Percentiles rank a stretch among this genome's conserved stretches.
Evolutionary conservation across 352 stramenopile species (phyloP).

Genomic region (Globisporangium barbulae): DNA sequence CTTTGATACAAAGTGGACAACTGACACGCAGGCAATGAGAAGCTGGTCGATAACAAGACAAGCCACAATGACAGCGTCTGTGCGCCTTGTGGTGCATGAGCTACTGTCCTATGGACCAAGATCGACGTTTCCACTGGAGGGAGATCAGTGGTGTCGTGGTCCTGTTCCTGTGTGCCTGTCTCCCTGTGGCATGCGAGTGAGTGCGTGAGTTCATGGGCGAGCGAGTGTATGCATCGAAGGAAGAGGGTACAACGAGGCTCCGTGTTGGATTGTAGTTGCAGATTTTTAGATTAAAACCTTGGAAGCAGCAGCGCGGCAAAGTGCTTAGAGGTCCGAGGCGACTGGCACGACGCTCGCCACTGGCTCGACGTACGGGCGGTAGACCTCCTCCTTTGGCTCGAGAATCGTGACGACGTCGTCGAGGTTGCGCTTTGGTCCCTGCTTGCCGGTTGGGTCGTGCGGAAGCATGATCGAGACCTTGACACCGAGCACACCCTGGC

Average conservation of each 20-base stretch:
- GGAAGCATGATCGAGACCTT: conserved; percentile 99
- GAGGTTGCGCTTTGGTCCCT: conserved; percentile 97
- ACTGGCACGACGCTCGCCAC: conserved; percentile 45
- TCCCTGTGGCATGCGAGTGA: neutral
- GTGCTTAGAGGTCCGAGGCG: conserved; percentile 22
- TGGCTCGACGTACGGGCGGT: conserved; percentile 82
- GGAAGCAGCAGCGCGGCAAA: neutral
- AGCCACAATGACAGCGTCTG: too few relatives aligned
- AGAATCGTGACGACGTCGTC: conserved; percentile 99
- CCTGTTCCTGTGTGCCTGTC: neutral
- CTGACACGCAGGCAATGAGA: neutral
- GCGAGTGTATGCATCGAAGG: neutral
- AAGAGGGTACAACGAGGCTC: conserved; percentile 10
- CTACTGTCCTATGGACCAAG: too few relatives aligned
- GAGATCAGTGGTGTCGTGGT: neutral
- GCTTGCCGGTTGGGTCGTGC: conserved; percentile 96
- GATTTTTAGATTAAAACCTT: conserved; percentile 20
- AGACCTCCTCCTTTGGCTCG: conserved; percentile 97
- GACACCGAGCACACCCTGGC: conserved; percentile 99
- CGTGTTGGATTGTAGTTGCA: conserved; percentile 14
- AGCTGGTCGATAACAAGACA: neutral
- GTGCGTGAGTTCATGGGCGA: neutral
- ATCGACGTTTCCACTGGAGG: too few relatives aligned
- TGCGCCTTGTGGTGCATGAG: neutral
- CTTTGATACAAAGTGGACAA: too few relatives aligned